Conservation (phyloP, 176 grass and related monocot genomes). For the Zea mays region DNA sequence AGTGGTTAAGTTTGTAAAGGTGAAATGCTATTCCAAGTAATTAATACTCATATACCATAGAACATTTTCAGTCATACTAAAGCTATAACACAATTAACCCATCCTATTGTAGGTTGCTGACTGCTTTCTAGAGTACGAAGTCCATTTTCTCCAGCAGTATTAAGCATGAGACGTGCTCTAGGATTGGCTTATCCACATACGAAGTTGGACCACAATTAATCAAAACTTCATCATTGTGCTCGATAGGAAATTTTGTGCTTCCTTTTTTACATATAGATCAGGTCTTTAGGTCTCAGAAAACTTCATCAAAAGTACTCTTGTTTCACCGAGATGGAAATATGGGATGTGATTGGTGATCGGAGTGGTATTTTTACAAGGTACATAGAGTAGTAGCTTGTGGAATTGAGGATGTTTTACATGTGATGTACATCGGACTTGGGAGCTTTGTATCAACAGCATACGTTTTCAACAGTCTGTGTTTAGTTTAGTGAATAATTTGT, state of each 20-base stretch:
- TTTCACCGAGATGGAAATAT: conserved; percentile 17
- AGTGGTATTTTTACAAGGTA: conserved; percentile 33
- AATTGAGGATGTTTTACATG: conserved; percentile 16
- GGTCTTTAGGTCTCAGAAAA: conserved; percentile 15
- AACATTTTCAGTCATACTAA: neutral
- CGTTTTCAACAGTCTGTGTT: neutral
- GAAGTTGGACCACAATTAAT: conserved; percentile 22
- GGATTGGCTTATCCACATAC: conserved; percentile 25
- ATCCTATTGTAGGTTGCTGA: conserved; percentile 34
- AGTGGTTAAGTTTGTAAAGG: conserved; percentile 49
- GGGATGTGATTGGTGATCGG: neutral
- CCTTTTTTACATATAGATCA: conserved; percentile 22
- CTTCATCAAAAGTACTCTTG: neutral
- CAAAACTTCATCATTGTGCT: neutral
- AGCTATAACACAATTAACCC: neutral
- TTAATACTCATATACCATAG: neutral
- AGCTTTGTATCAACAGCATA: conserved; percentile 20
- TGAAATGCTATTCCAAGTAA: conserved; percentile 1
- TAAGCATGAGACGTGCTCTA: conserved; percentile 24
- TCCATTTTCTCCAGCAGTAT: conserved; percentile 14
- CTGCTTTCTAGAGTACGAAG: conserved; percentile 30
- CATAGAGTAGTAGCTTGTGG: conserved; percentile 33
- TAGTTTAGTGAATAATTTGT: neutral
- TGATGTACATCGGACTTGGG: conserved; percentile 28
- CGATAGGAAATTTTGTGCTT: conserved; percentile 51